Base-by-base conservation (phyloP, 2,329 filamentous ascomycete species). In the Cercospora nicotianae region DNA sequence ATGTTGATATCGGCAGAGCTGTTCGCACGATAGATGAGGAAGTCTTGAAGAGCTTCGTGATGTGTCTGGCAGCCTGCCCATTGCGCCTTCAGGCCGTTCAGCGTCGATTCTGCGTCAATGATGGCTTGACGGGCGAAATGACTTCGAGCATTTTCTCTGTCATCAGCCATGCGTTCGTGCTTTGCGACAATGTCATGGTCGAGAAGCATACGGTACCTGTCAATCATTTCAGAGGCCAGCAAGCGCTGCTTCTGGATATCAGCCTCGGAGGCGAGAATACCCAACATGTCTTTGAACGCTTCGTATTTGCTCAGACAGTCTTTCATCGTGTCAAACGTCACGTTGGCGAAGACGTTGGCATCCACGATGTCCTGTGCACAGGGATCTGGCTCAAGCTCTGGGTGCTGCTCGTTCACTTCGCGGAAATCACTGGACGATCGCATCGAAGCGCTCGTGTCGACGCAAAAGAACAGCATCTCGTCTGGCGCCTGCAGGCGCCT, bases 401-500 rank as follows among this genome's bases (percentile, higher is more conserved):
- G 26, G 12, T 42, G 55, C 16, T 63, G 53, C 7, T 70, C 71
- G 51, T 78, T 75, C 33, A 78, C 67, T 31, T 79, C 78, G 1
- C 61, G 33, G 63, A 80, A 79, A 23, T 75, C 77, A 8, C 76
- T 77, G 1, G 73, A 51, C 0, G 60, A 9, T 7, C 61, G 26
- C 78, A 80, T 81, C 39, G 77, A 79, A 1, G 69, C 61, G 51
- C 76, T 78, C 23, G 75, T 73, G 66, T 80, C 78, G 2, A 80
- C 77, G 61, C 74, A 77, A 53, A 80, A 74, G 57, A 80, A 73
- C 4, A 78, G 51, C 6, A 79, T 63, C 66, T 81, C 79, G 23
- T 79, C 77, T 16, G 79, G 78, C 13, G 69, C 57, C 10, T 74
- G 72, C 2, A 77, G 39, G 26, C 71, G 72, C 42, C 75, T 73